A percentile compares a stretch with the other conserved stretches of the same genome.
Evolutionary conservation across 2,329 filamentous ascomycete species (phyloP).

Genomic region (Sporothrix luriei): DNA sequence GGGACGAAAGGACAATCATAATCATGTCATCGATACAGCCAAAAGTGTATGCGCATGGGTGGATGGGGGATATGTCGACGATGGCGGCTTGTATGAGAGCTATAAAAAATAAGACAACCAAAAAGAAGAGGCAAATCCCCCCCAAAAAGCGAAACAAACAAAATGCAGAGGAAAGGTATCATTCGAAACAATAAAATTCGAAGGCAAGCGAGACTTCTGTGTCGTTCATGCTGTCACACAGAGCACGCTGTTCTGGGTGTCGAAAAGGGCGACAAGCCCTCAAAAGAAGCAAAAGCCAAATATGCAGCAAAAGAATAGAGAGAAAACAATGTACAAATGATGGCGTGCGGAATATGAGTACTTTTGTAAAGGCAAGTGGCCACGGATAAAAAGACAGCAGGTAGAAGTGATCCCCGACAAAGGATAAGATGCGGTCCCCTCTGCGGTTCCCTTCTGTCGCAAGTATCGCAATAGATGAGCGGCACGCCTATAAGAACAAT

Average conservation of each 20-base stretch:
- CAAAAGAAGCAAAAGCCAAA: background rate
- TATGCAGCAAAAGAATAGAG: slow-evolving; percentile 5
- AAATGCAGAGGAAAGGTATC: slow-evolving; percentile 7
- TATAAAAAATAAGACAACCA: background rate
- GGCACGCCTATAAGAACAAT: background rate
- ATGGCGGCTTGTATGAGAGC: background rate
- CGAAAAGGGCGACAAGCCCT: background rate
- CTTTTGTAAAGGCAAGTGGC: slow-evolving; percentile 17
- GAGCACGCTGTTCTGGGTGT: background rate
- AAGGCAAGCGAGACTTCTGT: background rate
- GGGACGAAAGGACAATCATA: slow-evolving; percentile 16
- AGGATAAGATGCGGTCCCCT: background rate
- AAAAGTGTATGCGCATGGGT: background rate
- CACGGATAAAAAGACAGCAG: background rate
- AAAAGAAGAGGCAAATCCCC: background rate
- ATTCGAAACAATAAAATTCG: background rate
- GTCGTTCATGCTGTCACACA: background rate
- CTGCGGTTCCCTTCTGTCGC: background rate
- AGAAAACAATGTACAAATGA: background rate
- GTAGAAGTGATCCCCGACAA: background rate
- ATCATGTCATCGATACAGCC: slow-evolving; percentile 21
- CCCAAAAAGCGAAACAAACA: background rate
- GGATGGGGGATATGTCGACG: slow-evolving; percentile 8
- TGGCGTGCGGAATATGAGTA: background rate
- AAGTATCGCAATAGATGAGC: slow-evolving; percentile 12